Conservation (phyloP, 1,284 basidiomycete genomes). For the Crepidotus sp. region DNA sequence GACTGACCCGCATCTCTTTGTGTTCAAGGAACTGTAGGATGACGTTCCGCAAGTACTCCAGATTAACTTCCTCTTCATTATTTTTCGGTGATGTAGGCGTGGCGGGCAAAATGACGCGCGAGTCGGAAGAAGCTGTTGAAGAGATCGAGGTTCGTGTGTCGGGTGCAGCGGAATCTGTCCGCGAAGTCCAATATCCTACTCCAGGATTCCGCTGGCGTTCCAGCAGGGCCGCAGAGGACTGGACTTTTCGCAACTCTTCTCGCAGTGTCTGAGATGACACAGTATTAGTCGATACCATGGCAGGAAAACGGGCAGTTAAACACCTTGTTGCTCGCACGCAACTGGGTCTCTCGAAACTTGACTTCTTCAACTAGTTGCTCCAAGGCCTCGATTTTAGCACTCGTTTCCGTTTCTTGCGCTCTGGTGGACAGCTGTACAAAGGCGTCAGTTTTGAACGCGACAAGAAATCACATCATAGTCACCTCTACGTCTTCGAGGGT, state of each 20-base stretch:
- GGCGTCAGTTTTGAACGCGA: not conserved
- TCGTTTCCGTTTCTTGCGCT: conserved; percentile 37
- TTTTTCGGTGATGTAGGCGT: conserved; percentile 33
- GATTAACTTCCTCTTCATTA: conserved; percentile 89
- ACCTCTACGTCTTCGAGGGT: conserved; percentile 42
- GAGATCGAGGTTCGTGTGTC: conserved; percentile 41
- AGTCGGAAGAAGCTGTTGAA: conserved; percentile 33
- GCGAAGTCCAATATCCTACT: conserved; percentile 81
- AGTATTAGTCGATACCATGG: not conserved
- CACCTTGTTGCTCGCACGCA: conserved; percentile 71
- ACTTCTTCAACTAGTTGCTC: conserved; percentile 58
- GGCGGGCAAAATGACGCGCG: conserved; percentile 34
- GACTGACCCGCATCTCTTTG: conserved; percentile 75
- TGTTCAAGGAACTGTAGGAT: conserved; percentile 89
- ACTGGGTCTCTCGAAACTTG: conserved; percentile 55
- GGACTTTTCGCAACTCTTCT: conserved; percentile 88
- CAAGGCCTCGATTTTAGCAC: conserved; percentile 35
- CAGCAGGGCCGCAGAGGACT: conserved; percentile 81
- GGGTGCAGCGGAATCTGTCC: conserved; percentile 29
- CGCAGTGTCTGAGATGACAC: conserved; percentile 56
- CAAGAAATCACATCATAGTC: conserved; percentile 15
- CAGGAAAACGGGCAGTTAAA: not conserved
- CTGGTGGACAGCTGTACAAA: conserved; percentile 34
- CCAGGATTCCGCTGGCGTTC: conserved; percentile 86
- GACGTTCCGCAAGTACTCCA: conserved; percentile 93